Conservation (phyloP, 2,329 filamentous ascomycete genomes). For the Zymoseptoria ardabiliae region DNA sequence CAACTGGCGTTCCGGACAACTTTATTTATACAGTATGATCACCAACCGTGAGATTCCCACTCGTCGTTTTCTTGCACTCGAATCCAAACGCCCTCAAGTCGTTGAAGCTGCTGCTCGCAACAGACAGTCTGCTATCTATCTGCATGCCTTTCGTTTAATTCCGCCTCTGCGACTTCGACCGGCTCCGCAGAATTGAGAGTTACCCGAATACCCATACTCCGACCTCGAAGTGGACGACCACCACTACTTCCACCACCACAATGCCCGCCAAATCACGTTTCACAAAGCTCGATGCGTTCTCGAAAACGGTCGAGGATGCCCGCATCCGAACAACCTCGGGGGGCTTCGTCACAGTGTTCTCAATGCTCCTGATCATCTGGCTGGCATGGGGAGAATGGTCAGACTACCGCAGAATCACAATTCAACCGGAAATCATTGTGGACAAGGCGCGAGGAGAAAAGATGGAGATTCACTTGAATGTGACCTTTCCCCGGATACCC, state of each 20-base stretch:
- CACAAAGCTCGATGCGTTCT: constrained; percentile 95
- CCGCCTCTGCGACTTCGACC: neutral
- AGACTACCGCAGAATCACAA: constrained; percentile 78
- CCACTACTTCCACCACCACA: constrained; percentile 4
- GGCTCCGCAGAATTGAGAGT: neutral
- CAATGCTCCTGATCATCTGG: constrained; percentile 79
- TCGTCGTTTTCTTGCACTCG: neutral
- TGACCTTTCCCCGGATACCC: constrained; percentile 87
- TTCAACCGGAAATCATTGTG: constrained; percentile 88
- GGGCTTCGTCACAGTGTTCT: constrained; percentile 87
- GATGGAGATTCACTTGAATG: constrained; percentile 98
- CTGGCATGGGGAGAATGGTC: constrained; percentile 92
- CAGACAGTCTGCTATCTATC: neutral
- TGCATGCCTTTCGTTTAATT: neutral
- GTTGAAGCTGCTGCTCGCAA: neutral
- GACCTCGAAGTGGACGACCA: neutral
- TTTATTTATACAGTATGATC: neutral
- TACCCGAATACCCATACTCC: neutral
- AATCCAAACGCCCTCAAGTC: neutral
- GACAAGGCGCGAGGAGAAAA: constrained; percentile 96
- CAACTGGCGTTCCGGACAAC: neutral
- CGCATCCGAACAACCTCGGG: constrained; percentile 91
- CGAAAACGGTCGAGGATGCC: constrained; percentile 62
- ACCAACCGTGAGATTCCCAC: neutral
- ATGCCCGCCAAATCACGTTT: constrained; percentile 94